Base-by-base conservation (phyloP, 2,329 filamentous ascomycete species). In the Trichoderma sp. region DNA sequence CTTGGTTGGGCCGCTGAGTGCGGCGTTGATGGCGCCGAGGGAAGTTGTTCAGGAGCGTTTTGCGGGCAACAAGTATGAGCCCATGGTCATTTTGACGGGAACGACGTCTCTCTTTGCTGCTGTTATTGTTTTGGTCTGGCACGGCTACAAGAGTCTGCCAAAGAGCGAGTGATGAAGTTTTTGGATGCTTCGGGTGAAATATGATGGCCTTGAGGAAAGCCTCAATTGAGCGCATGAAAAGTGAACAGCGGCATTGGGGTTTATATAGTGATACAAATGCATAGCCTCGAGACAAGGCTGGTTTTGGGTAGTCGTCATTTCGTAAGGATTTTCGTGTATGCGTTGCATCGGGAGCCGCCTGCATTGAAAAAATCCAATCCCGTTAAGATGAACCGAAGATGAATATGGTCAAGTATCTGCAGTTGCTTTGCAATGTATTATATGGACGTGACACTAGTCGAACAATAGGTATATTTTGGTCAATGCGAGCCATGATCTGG, bases 1-100 rank as follows among this genome's bases (percentile, higher is more conserved):
- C 28, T 58, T 76, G 10, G 74, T 74, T 6, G 77, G 76, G 0
- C 77, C 77, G 2, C 72, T 78, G 11, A 77, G 76, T 58, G 73
- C 73, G 1, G 72, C 65, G 37, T 66, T 78, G 64, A 65, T 78
- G 39, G 68, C 69, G 26, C 66, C 68, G 11, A 66, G 39, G 5
- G 64, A 43, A 4, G 58, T 32, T 11, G 52, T 88, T 7, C 56
- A 21, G 2, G 61, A 59, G 24, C 43, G 55, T n/a, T 72, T 68
- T 28, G 71, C 66, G n/a, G 68, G 69, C 5, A 70, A 69, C 11
- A 69, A 70, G 43, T 72, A 71, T 1, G 68, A 70, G 11, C 37
- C 64, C 18, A 54, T 72, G 30, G 68, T 72, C 1, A 67, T 72
- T 24, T 32, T 72, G 14, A 72, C 71, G 24, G 71, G 68, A 8